Conservation (phyloP, 495 filamentous ascomycete genomes). For the Xylaria telfairii region DNA sequence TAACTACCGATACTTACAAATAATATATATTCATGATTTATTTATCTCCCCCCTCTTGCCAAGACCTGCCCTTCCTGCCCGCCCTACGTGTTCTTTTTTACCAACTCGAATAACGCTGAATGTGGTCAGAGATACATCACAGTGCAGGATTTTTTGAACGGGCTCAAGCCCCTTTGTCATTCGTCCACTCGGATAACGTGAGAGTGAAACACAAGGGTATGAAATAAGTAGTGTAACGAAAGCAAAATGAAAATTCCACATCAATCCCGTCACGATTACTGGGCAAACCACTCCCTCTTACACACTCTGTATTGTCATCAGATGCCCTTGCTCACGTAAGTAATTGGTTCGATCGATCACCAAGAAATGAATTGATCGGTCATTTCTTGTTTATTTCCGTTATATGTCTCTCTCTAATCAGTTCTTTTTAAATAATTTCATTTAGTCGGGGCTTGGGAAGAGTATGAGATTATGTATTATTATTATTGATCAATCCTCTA, state of each 20-base stretch:
- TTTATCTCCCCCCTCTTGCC: slow-evolving; percentile 25
- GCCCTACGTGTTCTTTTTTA: background rate
- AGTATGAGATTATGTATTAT: background rate
- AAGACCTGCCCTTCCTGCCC: slow-evolving; percentile 10
- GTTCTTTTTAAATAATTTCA: background rate
- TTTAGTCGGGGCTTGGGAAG: background rate
- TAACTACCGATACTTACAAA: background rate
- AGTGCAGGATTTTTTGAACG: slow-evolving; percentile 10
- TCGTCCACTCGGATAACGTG: slow-evolving; percentile 1
- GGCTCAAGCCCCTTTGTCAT: background rate
- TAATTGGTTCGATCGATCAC: background rate
- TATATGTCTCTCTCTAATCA: background rate
- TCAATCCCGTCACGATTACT: background rate
- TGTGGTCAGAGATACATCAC: slow-evolving; percentile 13
- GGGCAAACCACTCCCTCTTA: background rate
- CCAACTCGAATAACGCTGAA: background rate
- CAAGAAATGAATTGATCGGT: background rate
- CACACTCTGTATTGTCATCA: background rate
- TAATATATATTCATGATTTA: background rate
- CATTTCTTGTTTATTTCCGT: background rate
- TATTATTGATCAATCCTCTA: background rate
- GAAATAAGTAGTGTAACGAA: slow-evolving; percentile 8
- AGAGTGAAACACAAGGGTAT: background rate
- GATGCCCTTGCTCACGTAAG: slow-evolving; percentile 3
- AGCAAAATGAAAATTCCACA: background rate